Conservation (phyloP, 176 grass and related monocot species). For the Coix lacrymajobi region DNA sequence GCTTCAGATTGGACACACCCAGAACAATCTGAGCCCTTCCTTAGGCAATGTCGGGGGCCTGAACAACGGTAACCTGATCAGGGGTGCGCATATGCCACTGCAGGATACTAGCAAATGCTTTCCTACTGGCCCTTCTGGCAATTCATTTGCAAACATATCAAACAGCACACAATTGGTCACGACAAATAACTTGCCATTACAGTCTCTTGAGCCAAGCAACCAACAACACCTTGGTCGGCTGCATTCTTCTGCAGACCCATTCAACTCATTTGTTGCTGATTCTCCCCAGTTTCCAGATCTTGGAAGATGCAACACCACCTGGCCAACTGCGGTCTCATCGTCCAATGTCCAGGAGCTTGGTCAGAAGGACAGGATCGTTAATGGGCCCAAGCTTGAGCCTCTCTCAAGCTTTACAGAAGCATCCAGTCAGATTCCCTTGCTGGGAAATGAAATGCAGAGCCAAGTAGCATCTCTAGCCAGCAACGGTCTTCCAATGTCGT, state of each 20-base stretch:
- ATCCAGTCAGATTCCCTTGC: constrained; percentile 28
- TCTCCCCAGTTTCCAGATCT: constrained; percentile 41
- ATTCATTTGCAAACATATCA: constrained; percentile 41
- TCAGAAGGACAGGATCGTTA: constrained; percentile 36
- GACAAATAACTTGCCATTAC: constrained; percentile 24
- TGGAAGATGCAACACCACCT: constrained; percentile 40
- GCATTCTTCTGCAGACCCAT: constrained; percentile 35
- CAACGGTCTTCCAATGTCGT: constrained; percentile 20
- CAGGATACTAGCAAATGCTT: constrained; percentile 34
- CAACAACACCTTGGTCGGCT: constrained; percentile 34
- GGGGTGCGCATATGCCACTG: constrained; percentile 32
- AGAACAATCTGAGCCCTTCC: constrained; percentile 37
- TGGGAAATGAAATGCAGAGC: constrained; percentile 44
- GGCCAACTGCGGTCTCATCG: constrained; percentile 47
- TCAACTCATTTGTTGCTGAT: constrained; percentile 31
- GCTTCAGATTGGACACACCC: constrained; percentile 32
- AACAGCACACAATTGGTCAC: constrained; percentile 28
- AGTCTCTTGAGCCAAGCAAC: constrained; percentile 37
- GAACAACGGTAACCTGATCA: constrained; percentile 39
- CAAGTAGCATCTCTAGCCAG: constrained; percentile 26
- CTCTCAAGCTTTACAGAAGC: constrained; percentile 27
- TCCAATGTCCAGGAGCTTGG: constrained; percentile 44
- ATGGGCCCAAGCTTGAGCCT: constrained; percentile 33
- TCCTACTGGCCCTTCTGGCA: constrained; percentile 32
- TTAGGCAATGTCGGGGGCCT: constrained; percentile 32